These are phyloP conservation scores for Dendrobium officinale DNA, from an alignment of 106 monocot species.

Conservation along the genomic window DNA sequence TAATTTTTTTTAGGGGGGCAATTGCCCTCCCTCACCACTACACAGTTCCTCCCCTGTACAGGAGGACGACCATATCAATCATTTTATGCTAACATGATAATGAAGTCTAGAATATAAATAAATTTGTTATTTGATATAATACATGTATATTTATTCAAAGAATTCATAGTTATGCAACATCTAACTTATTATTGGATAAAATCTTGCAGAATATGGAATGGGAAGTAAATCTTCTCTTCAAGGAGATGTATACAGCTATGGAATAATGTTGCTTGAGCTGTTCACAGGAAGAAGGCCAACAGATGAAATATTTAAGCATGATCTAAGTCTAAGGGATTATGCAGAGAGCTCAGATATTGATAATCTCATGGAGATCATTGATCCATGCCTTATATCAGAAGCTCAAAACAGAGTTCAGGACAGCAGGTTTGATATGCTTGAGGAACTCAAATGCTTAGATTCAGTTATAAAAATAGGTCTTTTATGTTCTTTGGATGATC, in stretches of 20 bases:
- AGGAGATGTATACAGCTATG: constrained; percentile 6
- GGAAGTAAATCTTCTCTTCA: not conserved
- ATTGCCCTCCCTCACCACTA: too few relatives aligned
- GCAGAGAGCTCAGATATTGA: not conserved
- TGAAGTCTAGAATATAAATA: too few relatives aligned
- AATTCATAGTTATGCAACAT: too few relatives aligned
- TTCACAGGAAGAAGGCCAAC: constrained; percentile 4
- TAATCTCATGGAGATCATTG: not conserved
- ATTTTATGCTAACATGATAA: too few relatives aligned
- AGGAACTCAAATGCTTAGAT: not conserved
- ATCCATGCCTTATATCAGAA: not conserved
- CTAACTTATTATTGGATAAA: not conserved
- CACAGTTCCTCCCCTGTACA: too few relatives aligned
- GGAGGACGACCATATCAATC: too few relatives aligned
- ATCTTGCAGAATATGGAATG: constrained; percentile 3
- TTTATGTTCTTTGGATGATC: not conserved
- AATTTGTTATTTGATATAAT: too few relatives aligned
- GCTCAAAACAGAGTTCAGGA: not conserved
- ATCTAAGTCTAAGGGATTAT: not conserved
- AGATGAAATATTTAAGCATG: constrained; percentile 5
- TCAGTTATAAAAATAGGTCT: constrained; percentile 2
- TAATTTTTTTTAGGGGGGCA: too few relatives aligned
- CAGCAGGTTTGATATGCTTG: too few relatives aligned
- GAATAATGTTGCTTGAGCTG: constrained; percentile 1
- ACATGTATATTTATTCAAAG: too few relatives aligned